Evolutionary conservation across 768 basidiomycete species (phyloP).

Genomic region (Phlegmacium glaucopus): DNA sequence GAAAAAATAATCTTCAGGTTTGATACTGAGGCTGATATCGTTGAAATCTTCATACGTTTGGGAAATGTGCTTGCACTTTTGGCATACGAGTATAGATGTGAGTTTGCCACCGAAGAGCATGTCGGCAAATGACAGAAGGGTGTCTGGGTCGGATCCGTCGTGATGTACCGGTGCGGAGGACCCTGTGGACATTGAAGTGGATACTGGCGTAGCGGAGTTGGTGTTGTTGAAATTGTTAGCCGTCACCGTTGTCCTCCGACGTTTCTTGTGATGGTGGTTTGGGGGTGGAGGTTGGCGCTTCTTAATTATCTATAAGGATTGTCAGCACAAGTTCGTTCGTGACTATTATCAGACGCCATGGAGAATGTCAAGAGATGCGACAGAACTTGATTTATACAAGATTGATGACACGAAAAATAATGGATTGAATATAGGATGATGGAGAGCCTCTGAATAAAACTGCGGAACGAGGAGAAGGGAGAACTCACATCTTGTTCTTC

Average conservation of each 20-base stretch:
- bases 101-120: slow-evolving; percentile 89
- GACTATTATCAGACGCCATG: not conserved
- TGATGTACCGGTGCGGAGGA: slow-evolving; percentile 7
- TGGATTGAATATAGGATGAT: not conserved
- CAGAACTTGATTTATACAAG: not conserved
- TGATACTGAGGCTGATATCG: slow-evolving; percentile 89
- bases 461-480: slow-evolving; percentile 1
- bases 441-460: slow-evolving; percentile 5
- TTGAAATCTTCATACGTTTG: slow-evolving; percentile 93
- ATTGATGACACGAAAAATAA: not conserved
- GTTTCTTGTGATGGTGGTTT: slow-evolving; percentile 27
- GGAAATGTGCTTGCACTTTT: slow-evolving; percentile 90
- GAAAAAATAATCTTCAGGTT: slow-evolving; percentile 64
- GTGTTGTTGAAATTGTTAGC: slow-evolving; percentile 9
- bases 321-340: too few species aligned
- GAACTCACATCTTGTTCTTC: slow-evolving; percentile 82
- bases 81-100: slow-evolving; percentile 90
- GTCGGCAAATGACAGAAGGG: slow-evolving; percentile 73
- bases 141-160: slow-evolving; percentile 38
- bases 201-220: slow-evolving; percentile 1
- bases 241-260: slow-evolving; percentile 35
- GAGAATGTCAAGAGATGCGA: not conserved
- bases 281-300: slow-evolving; percentile 52
- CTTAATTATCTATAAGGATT: slow-evolving; percentile 63
- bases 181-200: slow-evolving; percentile 9